phyloP scores from a whole-genome alignment of 1,284 basidiomycete species.

The Spongispora temasekensis region DNA sequence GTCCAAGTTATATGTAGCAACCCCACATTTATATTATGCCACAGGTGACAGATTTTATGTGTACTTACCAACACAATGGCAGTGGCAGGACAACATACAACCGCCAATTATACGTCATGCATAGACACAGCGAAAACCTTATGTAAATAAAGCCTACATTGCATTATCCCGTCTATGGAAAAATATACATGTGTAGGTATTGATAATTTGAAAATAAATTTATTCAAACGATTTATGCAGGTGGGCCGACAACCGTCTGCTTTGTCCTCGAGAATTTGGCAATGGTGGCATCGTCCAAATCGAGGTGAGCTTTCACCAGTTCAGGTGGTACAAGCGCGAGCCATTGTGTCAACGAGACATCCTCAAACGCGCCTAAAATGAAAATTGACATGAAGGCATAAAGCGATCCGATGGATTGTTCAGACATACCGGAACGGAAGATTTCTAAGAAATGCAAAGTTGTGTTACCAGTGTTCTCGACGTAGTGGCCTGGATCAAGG shows the following conservation, averaged over 20 bases:
- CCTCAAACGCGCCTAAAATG: slow-evolving; percentile 40
- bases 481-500: slow-evolving; percentile 53
- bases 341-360: slow-evolving; percentile 53
- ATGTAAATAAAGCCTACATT: no score
- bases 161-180: no score
- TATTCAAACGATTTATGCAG: no score
- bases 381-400: slow-evolving; percentile 1
- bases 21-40: no score
- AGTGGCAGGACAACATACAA: no score
- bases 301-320: slow-evolving; percentile 56
- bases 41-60: no score
- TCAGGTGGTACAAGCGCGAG: slow-evolving; percentile 54
- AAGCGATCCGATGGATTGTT: not conserved
- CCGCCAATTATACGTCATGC: no score
- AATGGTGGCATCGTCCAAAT: slow-evolving; percentile 46
- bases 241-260: slow-evolving; percentile 35
- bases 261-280: slow-evolving; percentile 39
- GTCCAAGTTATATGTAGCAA: no score
- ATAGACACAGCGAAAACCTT: no score
- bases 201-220: no score
- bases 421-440: slow-evolving; percentile 50
- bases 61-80: no score
- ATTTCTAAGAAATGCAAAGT: slow-evolving; percentile 63
- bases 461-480: slow-evolving; percentile 68
- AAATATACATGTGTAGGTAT: no score